Base-by-base conservation (phyloP, 1,284 basidiomycete genomes). In the Fomitopsis pinicola region DNA sequence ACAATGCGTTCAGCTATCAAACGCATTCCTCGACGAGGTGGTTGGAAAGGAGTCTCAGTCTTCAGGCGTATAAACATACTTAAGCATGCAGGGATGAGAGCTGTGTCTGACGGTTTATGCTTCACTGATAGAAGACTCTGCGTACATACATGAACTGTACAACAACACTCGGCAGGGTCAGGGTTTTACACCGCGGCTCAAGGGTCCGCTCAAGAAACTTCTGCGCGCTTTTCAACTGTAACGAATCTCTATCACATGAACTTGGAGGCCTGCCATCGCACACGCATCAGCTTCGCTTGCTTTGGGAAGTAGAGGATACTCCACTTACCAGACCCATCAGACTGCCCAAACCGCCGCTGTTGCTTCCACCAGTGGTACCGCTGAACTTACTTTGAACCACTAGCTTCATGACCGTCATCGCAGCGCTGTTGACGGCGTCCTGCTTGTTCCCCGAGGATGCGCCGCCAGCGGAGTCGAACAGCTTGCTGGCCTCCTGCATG, bases 371-470 rank as follows among this genome's bases (percentile, higher is more conserved):
- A 7, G 88, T 87, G 28, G 75, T 76, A 5, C 73, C 71, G 2
- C 81, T 76, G 63, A 89, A 78, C 75, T 90, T 88, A 50, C 82
- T 84, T 71, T 89, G 83, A 59, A 87, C 84, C 62, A 89, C 70
- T 12, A 94, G 77, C 76, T 95, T 94, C 84, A 94, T 87, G 61
- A 92, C 84, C 1, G 89, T 93, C 84, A 88, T 87, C 3, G 88
- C 92, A 52, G 92, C 93, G 15, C 88, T 82, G 66, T 89, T 92
- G 69, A 95, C 84, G 5, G 87, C 88, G 69, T 92, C 89, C 68
- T 93, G 91, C 76, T 95, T 94, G 70, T 83, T 82, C 15, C 88
- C 89, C 22, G 83, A 79, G 0, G 85, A 76, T 9, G 79, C 76
- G n/a, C 89, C 88, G 17, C 84, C 85, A 38, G 83, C 82, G 67